phyloP scores from a whole-genome alignment of 306 rosid species.

The Quercus mongolica region DNA sequence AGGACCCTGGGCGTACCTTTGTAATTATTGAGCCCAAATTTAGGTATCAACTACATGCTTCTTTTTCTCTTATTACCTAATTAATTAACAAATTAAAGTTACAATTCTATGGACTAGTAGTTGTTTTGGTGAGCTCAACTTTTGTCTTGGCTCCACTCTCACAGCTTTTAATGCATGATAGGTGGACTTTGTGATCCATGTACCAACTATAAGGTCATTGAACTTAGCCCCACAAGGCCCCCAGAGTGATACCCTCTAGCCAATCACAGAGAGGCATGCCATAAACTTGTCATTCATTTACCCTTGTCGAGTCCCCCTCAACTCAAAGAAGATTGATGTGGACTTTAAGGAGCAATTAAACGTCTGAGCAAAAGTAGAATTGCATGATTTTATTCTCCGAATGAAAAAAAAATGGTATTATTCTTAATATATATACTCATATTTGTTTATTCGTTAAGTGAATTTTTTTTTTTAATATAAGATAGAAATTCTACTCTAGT shows the following conservation, averaged over 20 bases:
- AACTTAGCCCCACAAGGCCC: too few relatives aligned
- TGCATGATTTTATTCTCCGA: too few relatives aligned
- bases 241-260: background rate
- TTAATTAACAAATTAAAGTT: slow-evolving; percentile 3
- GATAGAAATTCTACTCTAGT: accelerated
- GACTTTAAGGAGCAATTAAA: too few relatives aligned
- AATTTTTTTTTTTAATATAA: too few relatives aligned
- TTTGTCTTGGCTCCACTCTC: slow-evolving; percentile 12
- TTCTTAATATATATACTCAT: too few relatives aligned
- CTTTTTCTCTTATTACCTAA: slow-evolving; percentile 3
- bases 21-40: background rate
- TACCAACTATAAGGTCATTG: background rate
- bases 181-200: background rate
- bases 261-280: background rate
- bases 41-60: background rate
- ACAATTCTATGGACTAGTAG: background rate
- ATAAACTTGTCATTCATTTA: too few relatives aligned
- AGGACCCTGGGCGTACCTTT: background rate
- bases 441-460: too few relatives aligned
- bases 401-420: too few relatives aligned
- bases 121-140: background rate
- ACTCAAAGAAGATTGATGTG: too few relatives aligned
- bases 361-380: too few relatives aligned
- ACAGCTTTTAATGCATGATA: background rate
- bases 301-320: too few relatives aligned